A percentile compares a stretch with the other conserved stretches of the same genome.
Conservation (phyloP, 2,329 filamentous ascomycete genomes). For the Colletotrichum kahawae region DNA sequence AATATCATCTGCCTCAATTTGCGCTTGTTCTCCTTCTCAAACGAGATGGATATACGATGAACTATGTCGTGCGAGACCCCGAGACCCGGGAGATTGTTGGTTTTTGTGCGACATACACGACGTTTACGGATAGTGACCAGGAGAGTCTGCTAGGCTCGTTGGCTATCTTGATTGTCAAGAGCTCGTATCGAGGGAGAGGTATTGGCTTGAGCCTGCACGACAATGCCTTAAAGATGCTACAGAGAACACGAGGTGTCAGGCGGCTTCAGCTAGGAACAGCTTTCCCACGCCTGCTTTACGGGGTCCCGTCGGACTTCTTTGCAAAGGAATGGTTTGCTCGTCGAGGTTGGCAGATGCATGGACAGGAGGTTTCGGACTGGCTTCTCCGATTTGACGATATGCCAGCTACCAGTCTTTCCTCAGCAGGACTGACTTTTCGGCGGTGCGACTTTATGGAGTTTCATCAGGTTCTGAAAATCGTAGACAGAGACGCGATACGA, state of each 20-base stretch:
- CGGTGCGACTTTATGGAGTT: constrained; percentile 52
- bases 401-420: constrained; percentile 43
- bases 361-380: constrained; percentile 55
- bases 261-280: constrained; percentile 62
- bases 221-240: constrained; percentile 54
- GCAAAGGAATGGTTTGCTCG: constrained; percentile 58
- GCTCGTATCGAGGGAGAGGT: constrained; percentile 51
- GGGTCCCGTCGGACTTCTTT: constrained; percentile 49
- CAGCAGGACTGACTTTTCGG: constrained; percentile 47
- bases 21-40: constrained; percentile 52
- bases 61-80: constrained; percentile 60
- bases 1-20: constrained; percentile 49
- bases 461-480: constrained; percentile 52
- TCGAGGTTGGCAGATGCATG: constrained; percentile 55
- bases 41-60: constrained; percentile 61
- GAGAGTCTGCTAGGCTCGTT: constrained; percentile 61
- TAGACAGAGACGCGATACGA: constrained; percentile 50
- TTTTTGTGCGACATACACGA: constrained; percentile 66
- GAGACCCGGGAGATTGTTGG: constrained; percentile 50
- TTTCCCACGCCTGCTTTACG: constrained; percentile 63
- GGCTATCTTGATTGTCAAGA: constrained; percentile 57
- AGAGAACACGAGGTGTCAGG: constrained; percentile 54
- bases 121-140: constrained; percentile 57
- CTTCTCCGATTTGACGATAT: constrained; percentile 57
- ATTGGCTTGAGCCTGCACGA: constrained; percentile 59